These are phyloP conservation scores for Komagataea norvegica DNA, from an alignment of 1,139 yeast species.

Conservation along the genomic window DNA sequence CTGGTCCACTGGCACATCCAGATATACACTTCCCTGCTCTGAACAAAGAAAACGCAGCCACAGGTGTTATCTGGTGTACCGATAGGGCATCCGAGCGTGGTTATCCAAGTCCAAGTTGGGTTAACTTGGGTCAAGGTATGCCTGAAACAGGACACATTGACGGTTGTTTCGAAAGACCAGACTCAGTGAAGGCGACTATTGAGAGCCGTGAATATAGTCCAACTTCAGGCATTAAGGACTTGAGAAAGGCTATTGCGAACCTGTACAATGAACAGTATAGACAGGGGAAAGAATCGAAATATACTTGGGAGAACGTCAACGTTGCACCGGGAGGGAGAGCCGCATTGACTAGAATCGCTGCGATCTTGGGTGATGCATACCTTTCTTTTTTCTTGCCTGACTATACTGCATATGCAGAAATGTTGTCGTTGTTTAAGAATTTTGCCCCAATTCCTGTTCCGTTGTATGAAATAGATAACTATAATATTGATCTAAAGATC, in stretches of 20 bases:
- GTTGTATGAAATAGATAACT: constrained; percentile 53
- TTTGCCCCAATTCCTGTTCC: constrained; percentile 69
- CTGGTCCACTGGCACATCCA: constrained; percentile 43
- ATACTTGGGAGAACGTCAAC: constrained; percentile 62
- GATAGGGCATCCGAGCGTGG: constrained; percentile 64
- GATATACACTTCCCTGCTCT: constrained; percentile 54
- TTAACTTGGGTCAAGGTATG: constrained; percentile 67
- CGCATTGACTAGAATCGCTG: constrained; percentile 63
- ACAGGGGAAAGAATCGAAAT: constrained; percentile 45
- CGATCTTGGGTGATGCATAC: constrained; percentile 58
- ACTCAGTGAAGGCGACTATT: constrained; percentile 46
- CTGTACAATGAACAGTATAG: constrained; percentile 57
- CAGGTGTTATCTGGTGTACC: constrained; percentile 69
- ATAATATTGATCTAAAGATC: constrained; percentile 53
- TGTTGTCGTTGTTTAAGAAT: constrained; percentile 62
- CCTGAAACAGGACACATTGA: constrained; percentile 66
- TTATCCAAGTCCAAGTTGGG: constrained; percentile 48
- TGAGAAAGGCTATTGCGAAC: constrained; percentile 60
- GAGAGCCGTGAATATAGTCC: constrained; percentile 59
- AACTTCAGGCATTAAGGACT: constrained; percentile 55
- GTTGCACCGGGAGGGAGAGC: constrained; percentile 71
- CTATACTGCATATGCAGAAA: constrained; percentile 70
- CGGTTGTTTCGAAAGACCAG: constrained; percentile 58
- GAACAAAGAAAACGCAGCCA: constrained; percentile 58
- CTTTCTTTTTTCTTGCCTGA: constrained; percentile 63